phyloP scores from a whole-genome alignment of 176 grass and related monocot species.

The Triticum timopheevii region DNA sequence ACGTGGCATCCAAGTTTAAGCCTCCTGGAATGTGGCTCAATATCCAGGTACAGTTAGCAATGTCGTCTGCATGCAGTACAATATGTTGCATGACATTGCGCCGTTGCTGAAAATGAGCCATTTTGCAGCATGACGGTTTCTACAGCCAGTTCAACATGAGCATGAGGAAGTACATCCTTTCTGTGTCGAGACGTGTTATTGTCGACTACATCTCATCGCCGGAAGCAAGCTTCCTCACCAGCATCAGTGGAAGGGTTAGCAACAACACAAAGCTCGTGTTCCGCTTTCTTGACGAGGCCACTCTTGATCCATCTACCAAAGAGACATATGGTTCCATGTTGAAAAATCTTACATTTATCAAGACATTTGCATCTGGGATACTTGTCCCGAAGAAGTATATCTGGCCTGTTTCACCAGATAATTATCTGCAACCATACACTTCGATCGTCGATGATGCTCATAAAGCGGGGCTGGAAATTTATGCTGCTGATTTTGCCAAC shows the following conservation, averaged over 20 bases:
- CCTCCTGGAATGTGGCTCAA: conserved; percentile 80
- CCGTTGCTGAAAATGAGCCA: not conserved
- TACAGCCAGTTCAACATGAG: conserved; percentile 83
- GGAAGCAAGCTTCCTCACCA: conserved; percentile 66
- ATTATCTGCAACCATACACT: conserved; percentile 63
- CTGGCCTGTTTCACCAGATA: conserved; percentile 73
- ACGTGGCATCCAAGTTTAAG: conserved; percentile 56
- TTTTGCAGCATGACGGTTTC: conserved; percentile 86
- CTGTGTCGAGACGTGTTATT: conserved; percentile 53
- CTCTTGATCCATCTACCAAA: conserved; percentile 62
- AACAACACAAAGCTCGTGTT: conserved; percentile 79
- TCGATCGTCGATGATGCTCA: conserved; percentile 80
- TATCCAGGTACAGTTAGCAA: conserved; percentile 57
- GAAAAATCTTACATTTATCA: conserved; percentile 86
- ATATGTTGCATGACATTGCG: not conserved
- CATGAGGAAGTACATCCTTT: conserved; percentile 73
- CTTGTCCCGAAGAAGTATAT: conserved; percentile 88
- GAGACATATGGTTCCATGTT: conserved; percentile 68
- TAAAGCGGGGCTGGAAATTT: conserved; percentile 84
- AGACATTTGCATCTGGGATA: conserved; percentile 88
- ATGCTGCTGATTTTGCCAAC: conserved; percentile 78
- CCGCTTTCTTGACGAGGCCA: conserved; percentile 61
- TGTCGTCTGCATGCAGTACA: not conserved
- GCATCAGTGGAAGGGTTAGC: conserved; percentile 42
- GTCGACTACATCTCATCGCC: conserved; percentile 83